Evolutionary conservation across 768 basidiomycete genomes (phyloP), one percentile per base, ranked within the genome.

Genomic region (Kondoa subrosea): DNA sequence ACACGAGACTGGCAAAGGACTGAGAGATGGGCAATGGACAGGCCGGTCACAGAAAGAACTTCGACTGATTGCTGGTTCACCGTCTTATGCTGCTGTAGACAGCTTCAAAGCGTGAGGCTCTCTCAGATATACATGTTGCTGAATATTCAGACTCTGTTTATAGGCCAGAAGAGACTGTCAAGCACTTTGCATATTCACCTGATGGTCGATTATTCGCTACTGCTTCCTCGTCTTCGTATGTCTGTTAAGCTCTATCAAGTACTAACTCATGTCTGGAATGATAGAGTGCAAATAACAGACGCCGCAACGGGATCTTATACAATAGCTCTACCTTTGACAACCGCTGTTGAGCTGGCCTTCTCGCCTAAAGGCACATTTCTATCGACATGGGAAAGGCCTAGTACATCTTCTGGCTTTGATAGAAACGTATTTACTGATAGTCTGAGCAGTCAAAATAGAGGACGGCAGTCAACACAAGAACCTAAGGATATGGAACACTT

Each of bases 21-120:
- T n/a, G n/a, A n/a, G n/a, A 56, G 56, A 56, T 25, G 15, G 56
- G 15, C 56, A 15, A 25, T 15, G 4, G 4, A 59, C 74, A 92
- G 91, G 85, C 81, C 89, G 93, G 77, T 89, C 92, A 57, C 92
- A 95, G 83, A 97, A 95, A 84, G 82, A 83, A 69, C 80, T 93
- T 66, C 89, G 89, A 72, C 84, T 96, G 74, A 84, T 91, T 75
- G 82, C 85, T 70, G 89, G 88, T 63, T 81, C 85, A 12, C 90
- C 93, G 61, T 81, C 83, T 74, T 96, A 91, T 76, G 74, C 79
- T 26, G 78, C 84, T 21, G 78, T 88, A 27, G 78, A 83, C 70
- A 83, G 82, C 57, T 88, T 79, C 57, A 73, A 75, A 32, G 70
- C 74, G 79, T 80, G 59, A 74, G 78, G 72, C 8, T 1, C 3